phyloP scores from a whole-genome alignment of 306 rosid species.

The Rosa lucieae region DNA sequence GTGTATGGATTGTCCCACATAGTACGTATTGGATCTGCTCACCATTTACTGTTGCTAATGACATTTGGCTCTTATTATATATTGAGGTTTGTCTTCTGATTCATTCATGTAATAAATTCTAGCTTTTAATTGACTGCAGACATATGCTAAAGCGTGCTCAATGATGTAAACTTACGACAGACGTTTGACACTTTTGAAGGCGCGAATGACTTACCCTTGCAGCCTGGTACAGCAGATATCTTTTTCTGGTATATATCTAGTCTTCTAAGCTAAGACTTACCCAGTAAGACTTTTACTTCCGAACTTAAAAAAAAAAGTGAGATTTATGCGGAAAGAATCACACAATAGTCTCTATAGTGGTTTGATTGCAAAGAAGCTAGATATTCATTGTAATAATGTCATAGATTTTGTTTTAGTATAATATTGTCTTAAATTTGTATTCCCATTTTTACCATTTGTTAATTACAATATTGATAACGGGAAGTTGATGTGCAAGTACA shows the following conservation, averaged over 20 bases:
- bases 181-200: constrained; percentile 69
- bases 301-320: too few species aligned
- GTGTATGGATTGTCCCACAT: constrained; percentile 68
- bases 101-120: constrained; percentile 13
- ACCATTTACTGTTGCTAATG: constrained; percentile 73
- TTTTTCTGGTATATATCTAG: constrained; percentile 73
- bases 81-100: constrained; percentile 16
- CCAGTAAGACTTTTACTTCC: background rate
- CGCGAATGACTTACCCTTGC: constrained; percentile 69
- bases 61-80: constrained; percentile 10
- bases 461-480: constrained; percentile 54
- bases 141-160: constrained; percentile 57
- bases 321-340: too few species aligned
- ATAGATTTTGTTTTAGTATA: too few species aligned
- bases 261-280: background rate
- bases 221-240: constrained; percentile 95
- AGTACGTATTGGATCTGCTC: constrained; percentile 60
- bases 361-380: too few species aligned
- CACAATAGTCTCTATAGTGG: too few species aligned
- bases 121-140: constrained; percentile 42
- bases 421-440: constrained; percentile 19
- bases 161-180: constrained; percentile 67
- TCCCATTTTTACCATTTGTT: constrained; percentile 69
- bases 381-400: too few species aligned
- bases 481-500: constrained; percentile 72